phyloP scores from a whole-genome alignment of 352 stramenopile species.

The Globisporangium nunn region DNA sequence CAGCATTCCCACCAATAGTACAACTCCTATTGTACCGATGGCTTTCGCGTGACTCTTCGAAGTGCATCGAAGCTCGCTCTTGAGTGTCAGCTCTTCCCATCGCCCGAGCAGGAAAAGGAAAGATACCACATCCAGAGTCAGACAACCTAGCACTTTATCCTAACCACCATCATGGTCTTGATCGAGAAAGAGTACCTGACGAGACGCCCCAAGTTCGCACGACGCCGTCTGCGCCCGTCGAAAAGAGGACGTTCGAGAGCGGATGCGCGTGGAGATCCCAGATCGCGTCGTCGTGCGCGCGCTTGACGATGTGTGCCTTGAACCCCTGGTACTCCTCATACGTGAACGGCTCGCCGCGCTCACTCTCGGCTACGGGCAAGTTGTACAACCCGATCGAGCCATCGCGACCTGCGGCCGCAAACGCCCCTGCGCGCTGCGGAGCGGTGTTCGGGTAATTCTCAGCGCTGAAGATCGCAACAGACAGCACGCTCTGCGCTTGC shows the following conservation, averaged over 20 bases:
- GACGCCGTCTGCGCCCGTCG: slow-evolving; percentile 65
- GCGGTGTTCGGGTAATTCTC: slow-evolving; percentile 65
- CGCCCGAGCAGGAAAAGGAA: not conserved
- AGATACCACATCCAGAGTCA: not conserved
- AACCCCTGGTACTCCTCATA: slow-evolving; percentile 71
- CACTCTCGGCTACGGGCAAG: slow-evolving; percentile 41
- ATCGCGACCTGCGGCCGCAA: slow-evolving; percentile 72
- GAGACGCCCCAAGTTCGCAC: slow-evolving; percentile 74
- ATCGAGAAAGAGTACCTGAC: slow-evolving; percentile 30
- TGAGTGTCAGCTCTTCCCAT: slow-evolving; percentile 52
- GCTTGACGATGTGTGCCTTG: slow-evolving; percentile 59
- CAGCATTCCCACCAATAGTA: not conserved
- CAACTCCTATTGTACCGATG: slow-evolving; percentile 19
- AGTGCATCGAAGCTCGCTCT: slow-evolving; percentile 62
- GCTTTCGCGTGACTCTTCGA: slow-evolving; percentile 48
- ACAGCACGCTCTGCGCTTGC: slow-evolving; percentile 69
- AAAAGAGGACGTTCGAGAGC: slow-evolving; percentile 80
- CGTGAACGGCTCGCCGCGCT: slow-evolving; percentile 62
- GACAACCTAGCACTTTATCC: not conserved
- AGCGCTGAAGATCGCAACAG: slow-evolving; percentile 60
- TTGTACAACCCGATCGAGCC: slow-evolving; percentile 65
- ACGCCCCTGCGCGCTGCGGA: slow-evolving; percentile 41
- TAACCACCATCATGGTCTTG: not conserved
- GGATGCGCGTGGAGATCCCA: slow-evolving; percentile 81
- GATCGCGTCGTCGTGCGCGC: slow-evolving; percentile 74